These are phyloP conservation scores for Pelargonium hybrid DNA, from an alignment of 441 rosid species.

Conservation along the genomic window DNA sequence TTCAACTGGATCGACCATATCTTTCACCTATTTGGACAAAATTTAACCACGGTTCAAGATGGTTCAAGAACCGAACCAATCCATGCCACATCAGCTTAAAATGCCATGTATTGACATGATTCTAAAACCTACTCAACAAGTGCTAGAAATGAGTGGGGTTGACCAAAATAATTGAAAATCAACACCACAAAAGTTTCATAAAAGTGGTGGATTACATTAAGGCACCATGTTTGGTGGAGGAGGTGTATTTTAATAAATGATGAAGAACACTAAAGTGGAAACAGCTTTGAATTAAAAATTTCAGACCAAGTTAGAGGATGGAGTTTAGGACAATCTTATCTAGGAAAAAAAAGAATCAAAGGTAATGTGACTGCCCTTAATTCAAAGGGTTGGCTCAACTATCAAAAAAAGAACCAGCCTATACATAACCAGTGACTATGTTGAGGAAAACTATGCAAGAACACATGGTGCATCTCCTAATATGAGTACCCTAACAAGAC, in stretches of 20 bases:
- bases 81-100: no score
- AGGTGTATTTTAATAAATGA: not conserved
- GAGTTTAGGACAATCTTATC: not conserved
- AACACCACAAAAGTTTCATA: not conserved
- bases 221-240: not conserved
- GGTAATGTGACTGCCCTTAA: conserved; percentile 16
- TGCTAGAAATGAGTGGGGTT: no score
- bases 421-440: conserved; percentile 18
- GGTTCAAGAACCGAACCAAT: no score
- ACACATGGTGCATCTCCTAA: conserved; percentile 43
- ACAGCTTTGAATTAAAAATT: conserved; percentile 11
- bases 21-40: no score
- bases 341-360: conserved; percentile 29
- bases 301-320: conserved; percentile 16
- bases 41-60: no score
- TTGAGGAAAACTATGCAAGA: conserved; percentile 68
- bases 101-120: no score
- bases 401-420: conserved; percentile 37
- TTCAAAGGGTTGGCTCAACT: conserved; percentile 30
- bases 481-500: conserved; percentile 13
- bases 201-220: no score
- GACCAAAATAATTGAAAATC: not conserved
- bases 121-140: no score
- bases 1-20: no score
- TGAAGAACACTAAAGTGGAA: conserved; percentile 13